Evolutionary conservation across 768 basidiomycete genomes (phyloP), one percentile per base, ranked within the genome.

Genomic region (Hypholoma sublateritium): DNA sequence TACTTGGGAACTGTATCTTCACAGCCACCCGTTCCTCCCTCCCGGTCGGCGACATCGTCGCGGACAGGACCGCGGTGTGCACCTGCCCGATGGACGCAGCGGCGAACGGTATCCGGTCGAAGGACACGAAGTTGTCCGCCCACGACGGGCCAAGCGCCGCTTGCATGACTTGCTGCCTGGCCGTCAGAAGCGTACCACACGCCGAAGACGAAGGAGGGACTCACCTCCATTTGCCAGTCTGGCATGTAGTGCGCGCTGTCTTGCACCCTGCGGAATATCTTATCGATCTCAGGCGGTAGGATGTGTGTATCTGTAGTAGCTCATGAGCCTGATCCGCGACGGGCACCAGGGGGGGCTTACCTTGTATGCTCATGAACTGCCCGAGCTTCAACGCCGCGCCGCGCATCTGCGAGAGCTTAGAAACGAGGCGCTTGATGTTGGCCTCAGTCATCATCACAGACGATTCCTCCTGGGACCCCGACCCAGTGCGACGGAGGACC

Each of bases 181-280:
- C 41, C 47, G 28, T 32, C 44, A 22, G 2, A 36, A n/a, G 13
- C 46, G 24, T 36, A 6, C 11, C 11, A 9, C 2, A 5, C 3
- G 24, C 5, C 24, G 39, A 37, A 1, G 57, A 8, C 9, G 45
- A 57, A 32, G 53, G 21, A 14, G 39, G 41, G 9, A 5, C 3
- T 17, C 14, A 93, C 95, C 83, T 95, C 91, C 87, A 98, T 90
- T 69, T 99, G 96, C 90, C 91, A 95, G 62, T 96, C 89, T 0
- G 96, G 96, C 96, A 99, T 99, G 69, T 98, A 98, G 70, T 99
- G 93, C 1, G 96, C 96, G 62, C 89, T 86, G 62, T 96, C 92
- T 68, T 98, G 96, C 0, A 99, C 95, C 25, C 89, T 78, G 50
- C 93, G 83, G 63, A 99, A 87, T 28, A 99, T 89, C 53, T 83